These are phyloP conservation scores for Jaminaea rosea DNA, from an alignment of 1,284 basidiomycete genomes.

Conservation along the genomic window DNA sequence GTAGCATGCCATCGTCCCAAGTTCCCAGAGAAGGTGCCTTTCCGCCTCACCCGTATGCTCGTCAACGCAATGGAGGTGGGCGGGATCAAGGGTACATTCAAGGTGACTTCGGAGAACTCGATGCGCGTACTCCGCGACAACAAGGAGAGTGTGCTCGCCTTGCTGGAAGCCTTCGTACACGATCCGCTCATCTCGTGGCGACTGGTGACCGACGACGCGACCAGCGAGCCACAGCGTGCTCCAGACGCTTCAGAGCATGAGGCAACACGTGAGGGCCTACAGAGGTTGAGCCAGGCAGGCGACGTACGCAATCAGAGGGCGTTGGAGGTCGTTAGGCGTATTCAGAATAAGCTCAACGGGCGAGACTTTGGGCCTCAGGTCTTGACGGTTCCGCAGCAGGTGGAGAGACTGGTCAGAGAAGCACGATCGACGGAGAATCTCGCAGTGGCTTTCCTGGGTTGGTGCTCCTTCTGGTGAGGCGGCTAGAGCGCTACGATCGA, in stretches of 20 bases:
- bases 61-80: slow-evolving; percentile 97
- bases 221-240: slow-evolving; percentile 20
- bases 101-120: slow-evolving; percentile 88
- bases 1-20: slow-evolving; percentile 64
- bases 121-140: slow-evolving; percentile 95
- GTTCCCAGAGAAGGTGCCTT: slow-evolving; percentile 97
- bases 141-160: slow-evolving; percentile 94
- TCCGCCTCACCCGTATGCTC: slow-evolving; percentile 94
- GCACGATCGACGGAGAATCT: slow-evolving; percentile 42
- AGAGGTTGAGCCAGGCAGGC: slow-evolving; percentile 4
- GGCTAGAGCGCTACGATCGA: too few relatives aligned
- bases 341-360: slow-evolving; percentile 43
- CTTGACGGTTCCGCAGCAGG: slow-evolving; percentile 32
- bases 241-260: slow-evolving; percentile 42
- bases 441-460: slow-evolving; percentile 42
- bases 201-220: slow-evolving; percentile 30
- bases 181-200: slow-evolving; percentile 58
- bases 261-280: slow-evolving; percentile 9
- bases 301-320: slow-evolving; percentile 40
- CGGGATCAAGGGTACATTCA: slow-evolving; percentile 94
- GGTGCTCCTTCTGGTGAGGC: slow-evolving; percentile 39
- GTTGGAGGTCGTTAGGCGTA: slow-evolving; percentile 40
- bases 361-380: slow-evolving; percentile 38
- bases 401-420: slow-evolving; percentile 38
- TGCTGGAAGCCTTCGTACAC: slow-evolving; percentile 72